phyloP scores from a whole-genome alignment of 2,329 filamentous ascomycete genomes.

The Alternaria sp. region DNA sequence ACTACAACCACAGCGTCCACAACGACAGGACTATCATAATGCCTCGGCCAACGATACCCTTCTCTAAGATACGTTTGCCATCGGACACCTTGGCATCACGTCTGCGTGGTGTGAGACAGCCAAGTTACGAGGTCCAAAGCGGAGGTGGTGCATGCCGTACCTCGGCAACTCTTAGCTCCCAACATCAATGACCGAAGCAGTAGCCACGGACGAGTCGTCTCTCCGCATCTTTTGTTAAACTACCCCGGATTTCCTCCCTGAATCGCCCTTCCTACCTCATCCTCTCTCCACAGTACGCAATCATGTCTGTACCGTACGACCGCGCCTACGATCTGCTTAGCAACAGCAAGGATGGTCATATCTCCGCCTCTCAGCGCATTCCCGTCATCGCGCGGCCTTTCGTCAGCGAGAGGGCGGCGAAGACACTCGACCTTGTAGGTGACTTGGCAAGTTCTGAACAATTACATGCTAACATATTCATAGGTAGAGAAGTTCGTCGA shows the following conservation, averaged over 20 bases:
- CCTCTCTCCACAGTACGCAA: conserved; percentile 1
- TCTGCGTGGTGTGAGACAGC: conserved; percentile 1
- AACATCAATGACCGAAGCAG: conserved; percentile 17
- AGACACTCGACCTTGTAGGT: conserved; percentile 76
- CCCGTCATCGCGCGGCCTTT: conserved; percentile 64
- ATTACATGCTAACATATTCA: not conserved
- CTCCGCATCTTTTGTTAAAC: conserved; percentile 16
- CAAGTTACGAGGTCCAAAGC: not conserved
- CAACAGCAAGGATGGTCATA: conserved; percentile 46
- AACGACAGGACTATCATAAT: not conserved
- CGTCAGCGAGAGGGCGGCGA: conserved; percentile 84
- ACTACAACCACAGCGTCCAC: not conserved
- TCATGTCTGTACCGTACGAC: conserved; percentile 42
- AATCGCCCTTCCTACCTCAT: not conserved
- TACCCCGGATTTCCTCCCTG: conserved; percentile 22
- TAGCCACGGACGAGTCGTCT: conserved; percentile 29
- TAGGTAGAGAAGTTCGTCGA: conserved; percentile 94
- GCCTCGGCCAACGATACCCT: not conserved
- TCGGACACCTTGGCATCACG: not conserved
- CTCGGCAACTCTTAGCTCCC: conserved; percentile 32
- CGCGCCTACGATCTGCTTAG: conserved; percentile 35
- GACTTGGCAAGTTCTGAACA: not conserved
- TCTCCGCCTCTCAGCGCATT: conserved; percentile 61
- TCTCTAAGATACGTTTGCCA: not conserved
- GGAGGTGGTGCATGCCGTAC: conserved; percentile 20